Evolutionary conservation across 2,329 filamentous ascomycete species (phyloP).

Genomic region (Dichotomopilus funicola): DNA sequence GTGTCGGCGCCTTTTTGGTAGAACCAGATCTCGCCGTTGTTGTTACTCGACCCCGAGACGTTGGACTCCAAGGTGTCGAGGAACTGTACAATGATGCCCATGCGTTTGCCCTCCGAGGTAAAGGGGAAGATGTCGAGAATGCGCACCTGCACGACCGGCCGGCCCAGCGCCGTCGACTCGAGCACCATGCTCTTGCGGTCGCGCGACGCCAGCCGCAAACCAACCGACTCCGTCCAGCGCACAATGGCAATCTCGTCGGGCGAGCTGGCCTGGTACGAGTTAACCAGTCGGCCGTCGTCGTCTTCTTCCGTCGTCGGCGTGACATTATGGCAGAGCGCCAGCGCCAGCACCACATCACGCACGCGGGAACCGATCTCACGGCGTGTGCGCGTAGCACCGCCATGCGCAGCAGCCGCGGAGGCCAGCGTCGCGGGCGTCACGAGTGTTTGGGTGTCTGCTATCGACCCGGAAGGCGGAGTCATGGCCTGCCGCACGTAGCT

Average conservation of each 20-base stretch:
- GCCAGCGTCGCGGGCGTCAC: slow-evolving; percentile 67
- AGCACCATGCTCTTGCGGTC: slow-evolving; percentile 83
- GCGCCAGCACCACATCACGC: slow-evolving; percentile 82
- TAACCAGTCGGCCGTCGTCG: slow-evolving; percentile 67
- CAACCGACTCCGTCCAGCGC: slow-evolving; percentile 88
- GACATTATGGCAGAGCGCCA: slow-evolving; percentile 94
- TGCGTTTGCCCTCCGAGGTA: slow-evolving; percentile 94
- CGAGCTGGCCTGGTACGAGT: slow-evolving; percentile 91
- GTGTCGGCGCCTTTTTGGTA: slow-evolving; percentile 98
- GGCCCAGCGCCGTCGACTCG: slow-evolving; percentile 66
- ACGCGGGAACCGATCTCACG: slow-evolving; percentile 92
- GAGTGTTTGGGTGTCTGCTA: slow-evolving; percentile 43
- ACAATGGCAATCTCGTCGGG: slow-evolving; percentile 98
- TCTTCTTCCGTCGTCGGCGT: slow-evolving; percentile 87
- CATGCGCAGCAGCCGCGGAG: slow-evolving; percentile 54
- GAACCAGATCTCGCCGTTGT: slow-evolving; percentile 85
- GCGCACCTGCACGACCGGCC: slow-evolving; percentile 71
- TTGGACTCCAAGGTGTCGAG: slow-evolving; percentile 50
- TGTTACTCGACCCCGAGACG: slow-evolving; percentile 38
- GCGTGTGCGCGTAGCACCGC: slow-evolving; percentile 69
- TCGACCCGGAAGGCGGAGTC: slow-evolving; percentile 40
- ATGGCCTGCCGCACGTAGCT: slow-evolving; percentile 84
- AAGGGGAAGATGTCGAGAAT: slow-evolving; percentile 96
- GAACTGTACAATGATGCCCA: slow-evolving; percentile 95
- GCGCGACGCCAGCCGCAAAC: slow-evolving; percentile 73